Evolutionary conservation across 2,329 filamentous ascomycete species (phyloP).

Genomic region (Xylariaceae sp.): DNA sequence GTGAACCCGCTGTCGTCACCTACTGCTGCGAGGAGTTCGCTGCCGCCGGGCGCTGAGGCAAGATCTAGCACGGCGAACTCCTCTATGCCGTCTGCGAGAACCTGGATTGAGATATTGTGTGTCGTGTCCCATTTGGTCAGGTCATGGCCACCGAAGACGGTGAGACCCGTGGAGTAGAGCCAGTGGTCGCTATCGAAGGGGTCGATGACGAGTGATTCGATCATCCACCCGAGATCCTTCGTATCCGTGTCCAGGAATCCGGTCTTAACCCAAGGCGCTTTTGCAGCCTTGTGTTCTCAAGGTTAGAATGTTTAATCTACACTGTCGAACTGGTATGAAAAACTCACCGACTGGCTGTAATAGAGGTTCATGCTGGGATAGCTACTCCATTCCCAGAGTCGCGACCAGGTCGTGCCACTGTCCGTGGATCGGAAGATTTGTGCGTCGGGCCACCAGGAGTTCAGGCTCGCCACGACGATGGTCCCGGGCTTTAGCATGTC

Average conservation of each 20-base stretch:
- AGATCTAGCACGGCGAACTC: conserved; percentile 59
- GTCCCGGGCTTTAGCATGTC: conserved; percentile 62
- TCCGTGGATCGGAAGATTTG: conserved; percentile 62
- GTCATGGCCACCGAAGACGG: conserved; percentile 60
- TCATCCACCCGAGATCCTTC: conserved; percentile 66
- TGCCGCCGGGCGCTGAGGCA: conserved; percentile 56
- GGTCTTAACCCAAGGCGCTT: conserved; percentile 61
- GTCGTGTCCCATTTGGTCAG: conserved; percentile 60
- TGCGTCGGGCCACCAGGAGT: conserved; percentile 66
- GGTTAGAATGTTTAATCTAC: not conserved
- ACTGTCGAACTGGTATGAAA: not conserved
- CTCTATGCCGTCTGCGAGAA: conserved; percentile 61
- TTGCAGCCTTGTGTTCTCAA: conserved; percentile 41
- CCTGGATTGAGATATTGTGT: conserved; percentile 55
- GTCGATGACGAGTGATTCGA: conserved; percentile 63
- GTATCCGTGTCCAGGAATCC: conserved; percentile 55
- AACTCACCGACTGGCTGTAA: conserved; percentile 51
- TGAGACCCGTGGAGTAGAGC: conserved; percentile 66
- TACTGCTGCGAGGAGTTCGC: conserved; percentile 58
- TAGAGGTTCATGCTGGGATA: conserved; percentile 55
- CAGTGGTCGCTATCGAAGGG: conserved; percentile 66
- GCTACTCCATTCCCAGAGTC: conserved; percentile 58
- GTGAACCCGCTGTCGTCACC: conserved; percentile 61
- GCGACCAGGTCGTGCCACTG: conserved; percentile 61
- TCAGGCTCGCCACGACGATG: conserved; percentile 61